Percentiles rank a stretch among this genome's conserved stretches.
Evolutionary conservation across 768 basidiomycete species (phyloP).

Genomic region (Podaxis sp.): DNA sequence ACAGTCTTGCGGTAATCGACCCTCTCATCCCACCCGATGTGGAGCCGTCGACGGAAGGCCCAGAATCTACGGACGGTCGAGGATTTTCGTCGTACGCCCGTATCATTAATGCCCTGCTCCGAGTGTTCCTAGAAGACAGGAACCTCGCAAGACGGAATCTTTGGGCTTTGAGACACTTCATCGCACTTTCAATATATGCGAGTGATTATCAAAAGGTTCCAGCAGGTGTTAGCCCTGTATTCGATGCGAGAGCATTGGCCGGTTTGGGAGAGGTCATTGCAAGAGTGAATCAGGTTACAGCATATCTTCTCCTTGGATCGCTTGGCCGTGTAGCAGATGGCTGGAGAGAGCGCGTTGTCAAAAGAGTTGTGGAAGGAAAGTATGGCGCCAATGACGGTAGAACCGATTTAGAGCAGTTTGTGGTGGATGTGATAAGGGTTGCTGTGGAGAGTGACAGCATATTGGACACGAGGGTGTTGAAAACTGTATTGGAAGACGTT

Average conservation of each 20-base stretch:
- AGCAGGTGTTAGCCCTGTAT: constrained; percentile 42
- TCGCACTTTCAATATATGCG: constrained; percentile 61
- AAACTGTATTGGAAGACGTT: constrained; percentile 57
- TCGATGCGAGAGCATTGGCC: constrained; percentile 29
- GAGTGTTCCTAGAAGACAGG: constrained; percentile 58
- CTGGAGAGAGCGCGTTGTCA: constrained; percentile 10
- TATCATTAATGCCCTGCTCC: constrained; percentile 53
- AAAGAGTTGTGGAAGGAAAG: not conserved
- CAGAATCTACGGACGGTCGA: constrained; percentile 37
- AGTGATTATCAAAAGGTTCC: constrained; percentile 60
- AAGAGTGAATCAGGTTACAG: constrained; percentile 51
- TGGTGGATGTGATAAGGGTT: constrained; percentile 34
- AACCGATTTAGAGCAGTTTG: constrained; percentile 49
- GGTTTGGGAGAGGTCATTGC: constrained; percentile 34
- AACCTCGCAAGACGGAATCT: constrained; percentile 55
- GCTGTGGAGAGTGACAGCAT: constrained; percentile 42
- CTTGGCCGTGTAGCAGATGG: constrained; percentile 13
- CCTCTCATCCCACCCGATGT: constrained; percentile 52
- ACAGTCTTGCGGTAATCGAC: constrained; percentile 61
- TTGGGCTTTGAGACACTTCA: constrained; percentile 71
- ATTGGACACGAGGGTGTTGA: constrained; percentile 60
- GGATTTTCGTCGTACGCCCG: constrained; percentile 71
- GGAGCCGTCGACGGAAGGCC: constrained; percentile 14
- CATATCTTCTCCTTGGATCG: constrained; percentile 57
- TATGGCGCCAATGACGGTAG: constrained; percentile 24